phyloP scores from a whole-genome alignment of 1,284 basidiomycete species.

The Acaromyces ingoldii region DNA sequence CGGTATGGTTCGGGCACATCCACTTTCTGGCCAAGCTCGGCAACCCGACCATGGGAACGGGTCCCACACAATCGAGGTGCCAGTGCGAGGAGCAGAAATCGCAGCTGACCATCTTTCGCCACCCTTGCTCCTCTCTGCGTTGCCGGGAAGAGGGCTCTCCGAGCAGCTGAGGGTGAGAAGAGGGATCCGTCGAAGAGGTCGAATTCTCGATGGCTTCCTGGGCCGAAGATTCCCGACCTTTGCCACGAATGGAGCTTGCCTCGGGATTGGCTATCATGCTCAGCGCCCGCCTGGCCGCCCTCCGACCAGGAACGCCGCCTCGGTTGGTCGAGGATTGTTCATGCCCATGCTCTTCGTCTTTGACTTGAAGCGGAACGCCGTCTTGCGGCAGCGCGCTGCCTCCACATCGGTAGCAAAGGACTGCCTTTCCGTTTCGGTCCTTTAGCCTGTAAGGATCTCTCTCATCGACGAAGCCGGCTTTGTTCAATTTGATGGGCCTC shows the following conservation, averaged over 20 bases:
- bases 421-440: slow-evolving; percentile 73
- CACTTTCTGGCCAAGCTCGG: slow-evolving; percentile 84
- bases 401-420: slow-evolving; percentile 85
- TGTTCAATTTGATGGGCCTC: slow-evolving; percentile 58
- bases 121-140: slow-evolving; percentile 20
- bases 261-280: slow-evolving; percentile 4
- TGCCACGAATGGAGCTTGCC: no score
- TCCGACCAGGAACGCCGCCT: background rate
- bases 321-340: no score
- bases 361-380: slow-evolving; percentile 32
- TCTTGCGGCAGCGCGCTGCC: slow-evolving; percentile 63
- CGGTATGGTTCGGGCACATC: slow-evolving; percentile 97
- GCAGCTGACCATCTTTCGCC: slow-evolving; percentile 73
- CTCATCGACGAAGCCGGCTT: slow-evolving; percentile 80
- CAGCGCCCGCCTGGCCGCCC: slow-evolving; percentile 6
- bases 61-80: slow-evolving; percentile 93
- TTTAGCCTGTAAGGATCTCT: slow-evolving; percentile 82
- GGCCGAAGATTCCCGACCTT: no score
- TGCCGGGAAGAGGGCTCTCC: no score
- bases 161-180: no score
- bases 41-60: slow-evolving; percentile 78
- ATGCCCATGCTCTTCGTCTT: no score
- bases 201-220: no score
- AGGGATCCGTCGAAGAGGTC: background rate
- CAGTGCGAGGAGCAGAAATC: slow-evolving; percentile 93